Evolutionary conservation across 768 basidiomycete species (phyloP).

Genomic region (Leccinum subtestaceum): DNA sequence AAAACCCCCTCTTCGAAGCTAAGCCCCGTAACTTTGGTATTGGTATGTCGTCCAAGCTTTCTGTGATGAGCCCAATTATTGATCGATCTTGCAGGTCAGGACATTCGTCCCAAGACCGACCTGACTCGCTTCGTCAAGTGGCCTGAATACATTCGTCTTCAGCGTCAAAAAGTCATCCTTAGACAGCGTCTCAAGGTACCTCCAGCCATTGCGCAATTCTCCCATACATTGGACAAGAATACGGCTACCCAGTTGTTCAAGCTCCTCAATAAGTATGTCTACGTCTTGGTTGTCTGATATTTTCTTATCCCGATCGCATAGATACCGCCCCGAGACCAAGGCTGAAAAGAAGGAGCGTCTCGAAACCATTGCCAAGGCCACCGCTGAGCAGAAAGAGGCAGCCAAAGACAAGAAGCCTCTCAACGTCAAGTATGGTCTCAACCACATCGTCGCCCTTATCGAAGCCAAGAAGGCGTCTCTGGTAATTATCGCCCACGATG

Average conservation of each 20-base stretch:
- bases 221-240: constrained; percentile 98
- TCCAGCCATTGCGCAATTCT: constrained; percentile 96
- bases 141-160: constrained; percentile 97
- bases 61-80: not conserved
- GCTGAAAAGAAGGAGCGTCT: constrained; percentile 97
- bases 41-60: constrained; percentile 49
- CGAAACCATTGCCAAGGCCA: constrained; percentile 67
- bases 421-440: constrained; percentile 94
- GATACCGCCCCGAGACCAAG: constrained; percentile 88
- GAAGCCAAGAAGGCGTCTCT: constrained; percentile 98
- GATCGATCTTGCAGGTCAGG: constrained; percentile 64
- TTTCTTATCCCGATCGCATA: constrained; percentile 6
- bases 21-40: constrained; percentile 92
- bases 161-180: constrained; percentile 98
- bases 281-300: not conserved
- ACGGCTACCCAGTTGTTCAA: constrained; percentile 98
- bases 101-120: constrained; percentile 86
- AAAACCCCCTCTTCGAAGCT: constrained; percentile 96
- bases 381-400: constrained; percentile 76
- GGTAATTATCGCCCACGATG: constrained; percentile 95
- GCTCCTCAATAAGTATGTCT: constrained; percentile 81
- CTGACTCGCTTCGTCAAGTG: constrained; percentile 98
- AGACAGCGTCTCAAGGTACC: constrained; percentile 98
- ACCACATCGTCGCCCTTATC: constrained; percentile 92
- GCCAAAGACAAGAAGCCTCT: constrained; percentile 90